Percentiles rank a stretch among this genome's conserved stretches.
phyloP scores from a whole-genome alignment of 1,139 yeast species.

The Eremothecium gossypii region DNA sequence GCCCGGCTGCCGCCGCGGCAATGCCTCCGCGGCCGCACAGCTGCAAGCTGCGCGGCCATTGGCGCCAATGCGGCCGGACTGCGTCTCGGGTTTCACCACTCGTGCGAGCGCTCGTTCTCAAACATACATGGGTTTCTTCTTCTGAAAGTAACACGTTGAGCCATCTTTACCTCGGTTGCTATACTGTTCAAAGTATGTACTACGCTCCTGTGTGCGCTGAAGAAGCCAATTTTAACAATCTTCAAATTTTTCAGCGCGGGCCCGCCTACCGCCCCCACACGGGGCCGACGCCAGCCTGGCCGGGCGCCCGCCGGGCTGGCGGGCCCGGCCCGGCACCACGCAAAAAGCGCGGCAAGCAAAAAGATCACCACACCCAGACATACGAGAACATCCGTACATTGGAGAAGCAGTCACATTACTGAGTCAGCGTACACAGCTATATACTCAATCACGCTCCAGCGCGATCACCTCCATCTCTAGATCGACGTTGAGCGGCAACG shows the following conservation, averaged over 20 bases:
- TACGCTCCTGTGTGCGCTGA: neutral
- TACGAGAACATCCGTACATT: constrained; percentile 1
- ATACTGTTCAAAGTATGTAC: neutral
- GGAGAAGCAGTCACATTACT: constrained; percentile 1
- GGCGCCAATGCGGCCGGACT: neutral
- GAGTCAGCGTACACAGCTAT: neutral
- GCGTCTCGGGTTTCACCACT: neutral
- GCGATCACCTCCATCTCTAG: constrained; percentile 75
- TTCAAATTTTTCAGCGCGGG: constrained; percentile 2
- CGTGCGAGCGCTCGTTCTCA: neutral
- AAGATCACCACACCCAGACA: neutral
- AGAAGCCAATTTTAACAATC: neutral
- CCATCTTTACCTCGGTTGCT: constrained; percentile 41
- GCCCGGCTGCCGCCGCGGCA: no score
- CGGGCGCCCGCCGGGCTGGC: no score
- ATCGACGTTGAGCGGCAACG: constrained; percentile 74
- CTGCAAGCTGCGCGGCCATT: no score
- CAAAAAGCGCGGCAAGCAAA: neutral
- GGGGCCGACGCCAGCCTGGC: no score
- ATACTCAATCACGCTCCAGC: constrained; percentile 35
- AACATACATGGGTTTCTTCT: constrained; percentile 72
- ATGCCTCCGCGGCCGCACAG: no score
- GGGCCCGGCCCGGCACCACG: no score
- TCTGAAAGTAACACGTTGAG: constrained; percentile 76
- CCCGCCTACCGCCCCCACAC: neutral